Evolutionary conservation across 2,329 filamentous ascomycete species (phyloP).

Genomic region (Apiospora aurea): DNA sequence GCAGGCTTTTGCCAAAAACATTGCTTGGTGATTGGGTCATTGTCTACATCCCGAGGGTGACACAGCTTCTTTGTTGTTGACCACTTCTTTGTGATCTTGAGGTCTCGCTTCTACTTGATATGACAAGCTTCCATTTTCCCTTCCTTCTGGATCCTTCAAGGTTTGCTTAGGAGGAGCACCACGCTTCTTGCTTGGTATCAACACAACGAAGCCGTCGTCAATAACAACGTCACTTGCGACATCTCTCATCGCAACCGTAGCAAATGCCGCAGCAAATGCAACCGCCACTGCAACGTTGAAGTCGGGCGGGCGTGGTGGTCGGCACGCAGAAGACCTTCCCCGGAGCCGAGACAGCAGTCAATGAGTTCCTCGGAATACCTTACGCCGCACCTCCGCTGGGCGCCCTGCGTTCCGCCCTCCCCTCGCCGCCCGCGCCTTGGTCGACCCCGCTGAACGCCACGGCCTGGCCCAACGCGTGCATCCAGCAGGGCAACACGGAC

Average conservation of each 20-base stretch:
- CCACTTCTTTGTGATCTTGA: neutral
- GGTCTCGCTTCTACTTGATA: neutral
- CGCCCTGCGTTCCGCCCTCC: constrained; percentile 60
- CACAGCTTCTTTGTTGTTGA: neutral
- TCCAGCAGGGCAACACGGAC: constrained; percentile 54
- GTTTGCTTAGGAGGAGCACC: no score
- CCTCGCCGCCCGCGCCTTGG: constrained; percentile 54
- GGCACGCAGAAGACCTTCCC: neutral
- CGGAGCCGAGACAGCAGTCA: constrained; percentile 34
- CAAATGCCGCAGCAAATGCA: neutral
- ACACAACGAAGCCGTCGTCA: neutral
- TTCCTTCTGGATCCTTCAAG: neutral
- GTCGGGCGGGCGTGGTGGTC: neutral
- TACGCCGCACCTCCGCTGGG: constrained; percentile 61
- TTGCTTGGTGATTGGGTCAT: neutral
- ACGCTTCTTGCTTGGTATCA: no score
- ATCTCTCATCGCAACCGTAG: neutral
- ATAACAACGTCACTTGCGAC: neutral
- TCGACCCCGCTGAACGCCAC: constrained; percentile 50
- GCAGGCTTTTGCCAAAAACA: no score
- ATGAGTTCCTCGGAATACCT: constrained; percentile 62
- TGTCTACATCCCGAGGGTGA: neutral
- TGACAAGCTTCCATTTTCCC: neutral
- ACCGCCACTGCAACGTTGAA: neutral
- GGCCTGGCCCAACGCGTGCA: constrained; percentile 54